Conservation (phyloP, 345 rosid species). For the Adansonia digitata region DNA sequence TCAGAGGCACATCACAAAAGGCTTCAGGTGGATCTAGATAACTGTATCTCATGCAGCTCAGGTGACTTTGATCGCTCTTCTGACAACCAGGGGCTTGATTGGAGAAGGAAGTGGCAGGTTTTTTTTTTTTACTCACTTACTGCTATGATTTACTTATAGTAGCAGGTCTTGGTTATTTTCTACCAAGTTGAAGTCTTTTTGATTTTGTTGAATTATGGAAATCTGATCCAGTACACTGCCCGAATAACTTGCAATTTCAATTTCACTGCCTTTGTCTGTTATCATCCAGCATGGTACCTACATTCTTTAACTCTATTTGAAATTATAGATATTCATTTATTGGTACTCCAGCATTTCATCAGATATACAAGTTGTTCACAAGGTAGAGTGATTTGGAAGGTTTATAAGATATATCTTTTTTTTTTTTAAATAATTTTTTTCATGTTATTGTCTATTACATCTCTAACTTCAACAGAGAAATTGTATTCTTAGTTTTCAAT, state of each 20-base stretch:
- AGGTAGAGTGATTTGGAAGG: background rate
- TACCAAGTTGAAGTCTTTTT: background rate
- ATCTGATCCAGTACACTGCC: background rate
- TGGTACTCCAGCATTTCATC: too few relatives aligned
- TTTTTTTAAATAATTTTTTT: too few relatives aligned
- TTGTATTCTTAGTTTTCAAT: background rate
- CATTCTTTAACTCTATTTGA: background rate
- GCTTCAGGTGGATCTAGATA: conserved; percentile 31
- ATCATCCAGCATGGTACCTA: background rate
- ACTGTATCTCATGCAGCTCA: conserved; percentile 22
- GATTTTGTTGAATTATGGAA: background rate
- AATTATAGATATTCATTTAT: background rate
- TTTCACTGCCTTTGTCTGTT: background rate
- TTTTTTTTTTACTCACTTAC: conserved; percentile 26
- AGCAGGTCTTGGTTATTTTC: background rate
- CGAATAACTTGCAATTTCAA: background rate
- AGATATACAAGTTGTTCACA: background rate
- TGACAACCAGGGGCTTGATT: conserved; percentile 12
- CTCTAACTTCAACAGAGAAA: too few relatives aligned
- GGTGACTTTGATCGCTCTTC: conserved; percentile 38
- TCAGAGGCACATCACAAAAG: conserved; percentile 28
- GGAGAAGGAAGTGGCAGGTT: conserved; percentile 54
- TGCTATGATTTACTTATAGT: background rate
- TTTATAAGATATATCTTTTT: too few relatives aligned
- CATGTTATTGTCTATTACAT: background rate